Conservation (phyloP, 208 protist genomes). For the Acanthamoeba sp. region DNA sequence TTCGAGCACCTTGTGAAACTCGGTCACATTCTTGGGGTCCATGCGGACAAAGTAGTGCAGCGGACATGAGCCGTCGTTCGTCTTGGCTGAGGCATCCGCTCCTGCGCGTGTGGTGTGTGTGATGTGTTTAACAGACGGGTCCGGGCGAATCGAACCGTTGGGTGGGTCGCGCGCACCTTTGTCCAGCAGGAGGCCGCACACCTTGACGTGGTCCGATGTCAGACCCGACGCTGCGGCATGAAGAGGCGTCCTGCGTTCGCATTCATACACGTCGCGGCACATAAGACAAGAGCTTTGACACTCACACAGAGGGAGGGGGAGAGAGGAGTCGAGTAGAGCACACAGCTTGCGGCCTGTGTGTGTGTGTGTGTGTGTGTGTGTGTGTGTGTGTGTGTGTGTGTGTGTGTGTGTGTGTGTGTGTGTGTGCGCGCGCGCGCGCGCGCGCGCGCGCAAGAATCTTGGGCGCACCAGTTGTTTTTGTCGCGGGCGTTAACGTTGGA, state of each 20-base stretch:
- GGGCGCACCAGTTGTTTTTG: constrained; percentile 53
- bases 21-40: constrained; percentile 64
- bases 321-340: too few species aligned
- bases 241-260: constrained; percentile 34
- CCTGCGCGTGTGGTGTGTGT: too few species aligned
- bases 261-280: neutral
- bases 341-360: too few species aligned
- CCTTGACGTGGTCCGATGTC: constrained; percentile 52
- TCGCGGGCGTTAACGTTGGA: constrained; percentile 63
- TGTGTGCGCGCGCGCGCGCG: too few species aligned
- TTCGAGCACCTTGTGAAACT: constrained; percentile 71
- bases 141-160: too few species aligned
- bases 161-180: neutral
- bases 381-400: too few species aligned
- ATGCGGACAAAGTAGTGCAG: constrained; percentile 73
- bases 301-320: too few species aligned
- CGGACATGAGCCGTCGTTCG: constrained; percentile 65
- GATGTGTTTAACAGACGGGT: too few species aligned
- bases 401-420: too few species aligned
- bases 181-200: constrained; percentile 58
- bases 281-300: too few species aligned
- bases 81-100: constrained; percentile 48
- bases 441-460: neutral
- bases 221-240: constrained; percentile 57
- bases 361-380: too few species aligned